These are phyloP conservation scores for Sarocladium kiliense DNA, from an alignment of 2,329 filamentous ascomycete genomes.

Conservation along the genomic window DNA sequence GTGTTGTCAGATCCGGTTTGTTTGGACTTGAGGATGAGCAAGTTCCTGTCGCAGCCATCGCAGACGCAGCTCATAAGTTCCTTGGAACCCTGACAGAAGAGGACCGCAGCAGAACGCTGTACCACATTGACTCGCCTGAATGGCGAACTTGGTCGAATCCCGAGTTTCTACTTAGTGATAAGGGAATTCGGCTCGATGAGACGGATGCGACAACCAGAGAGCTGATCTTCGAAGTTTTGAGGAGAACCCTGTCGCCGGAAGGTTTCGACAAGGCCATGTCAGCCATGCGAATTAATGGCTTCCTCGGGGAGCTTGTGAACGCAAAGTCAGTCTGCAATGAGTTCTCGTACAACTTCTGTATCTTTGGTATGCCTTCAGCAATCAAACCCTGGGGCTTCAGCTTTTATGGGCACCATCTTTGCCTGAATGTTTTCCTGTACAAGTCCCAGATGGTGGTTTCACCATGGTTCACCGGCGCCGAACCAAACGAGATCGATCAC, in stretches of 20 bases:
- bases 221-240: slow-evolving; percentile 50
- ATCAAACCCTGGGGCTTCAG: slow-evolving; percentile 64
- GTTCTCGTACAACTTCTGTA: slow-evolving; percentile 69
- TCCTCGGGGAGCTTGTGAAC: slow-evolving; percentile 63
- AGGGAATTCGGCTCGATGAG: slow-evolving; percentile 67
- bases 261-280: slow-evolving; percentile 65
- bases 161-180: slow-evolving; percentile 64
- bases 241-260: slow-evolving; percentile 57
- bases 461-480: slow-evolving; percentile 75
- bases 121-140: slow-evolving; percentile 62
- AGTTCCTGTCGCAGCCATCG: slow-evolving; percentile 53
- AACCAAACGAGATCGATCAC: slow-evolving; percentile 68
- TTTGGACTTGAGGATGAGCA: slow-evolving; percentile 60
- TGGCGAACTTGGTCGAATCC: slow-evolving; percentile 71
- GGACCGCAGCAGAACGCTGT: slow-evolving; percentile 29
- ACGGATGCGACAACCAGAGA: slow-evolving; percentile 32
- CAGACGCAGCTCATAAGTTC: slow-evolving; percentile 41
- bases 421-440: slow-evolving; percentile 65
- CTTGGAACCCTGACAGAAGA: slow-evolving; percentile 39
- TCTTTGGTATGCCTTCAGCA: slow-evolving; percentile 60
- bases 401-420: slow-evolving; percentile 76
- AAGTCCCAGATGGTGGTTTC: slow-evolving; percentile 60
- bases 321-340: slow-evolving; percentile 64
- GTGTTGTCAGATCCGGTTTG: slow-evolving; percentile 45
- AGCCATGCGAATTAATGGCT: slow-evolving; percentile 71